A percentile compares a stretch with the other conserved stretches of the same genome.
Evolutionary conservation across 306 rosid genomes (phyloP).

Genomic region (Lathyrus sativus): DNA sequence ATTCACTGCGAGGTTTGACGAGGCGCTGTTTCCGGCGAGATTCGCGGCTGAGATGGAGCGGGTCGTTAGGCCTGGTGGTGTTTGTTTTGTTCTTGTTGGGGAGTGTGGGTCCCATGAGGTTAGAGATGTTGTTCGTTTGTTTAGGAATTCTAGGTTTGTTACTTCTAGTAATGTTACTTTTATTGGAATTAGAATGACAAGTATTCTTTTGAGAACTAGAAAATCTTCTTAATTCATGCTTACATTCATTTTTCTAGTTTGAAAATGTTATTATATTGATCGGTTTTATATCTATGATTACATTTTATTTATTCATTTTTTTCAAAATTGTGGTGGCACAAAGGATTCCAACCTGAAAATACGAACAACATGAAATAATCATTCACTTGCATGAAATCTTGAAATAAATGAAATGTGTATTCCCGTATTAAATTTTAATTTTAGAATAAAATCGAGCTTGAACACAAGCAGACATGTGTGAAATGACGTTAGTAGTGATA

Average conservation of each 20-base stretch:
- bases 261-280: not conserved
- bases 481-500: too few species aligned
- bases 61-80: conserved; percentile 60
- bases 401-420: too few species aligned
- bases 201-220: conserved; percentile 62
- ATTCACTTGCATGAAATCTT: too few species aligned
- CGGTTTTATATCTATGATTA: too few species aligned
- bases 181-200: conserved; percentile 66
- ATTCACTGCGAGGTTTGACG: conserved; percentile 59
- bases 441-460: too few species aligned
- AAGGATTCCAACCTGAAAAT: too few species aligned
- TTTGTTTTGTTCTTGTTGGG: conserved; percentile 56
- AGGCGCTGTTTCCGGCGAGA: conserved; percentile 72
- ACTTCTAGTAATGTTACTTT: conserved; percentile 56
- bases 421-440: too few species aligned
- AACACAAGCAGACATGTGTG: too few species aligned
- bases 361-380: too few species aligned
- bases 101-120: conserved; percentile 59
- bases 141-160: conserved; percentile 60
- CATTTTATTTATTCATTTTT: too few species aligned
- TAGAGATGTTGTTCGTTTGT: conserved; percentile 54
- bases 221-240: conserved; percentile 39
- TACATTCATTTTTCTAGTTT: conserved; percentile 5
- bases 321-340: too few species aligned
- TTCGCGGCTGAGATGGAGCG: conserved; percentile 84